Evolutionary conservation across 2,329 filamentous ascomycete species (phyloP).

Genomic region (Penicillium sp.): DNA sequence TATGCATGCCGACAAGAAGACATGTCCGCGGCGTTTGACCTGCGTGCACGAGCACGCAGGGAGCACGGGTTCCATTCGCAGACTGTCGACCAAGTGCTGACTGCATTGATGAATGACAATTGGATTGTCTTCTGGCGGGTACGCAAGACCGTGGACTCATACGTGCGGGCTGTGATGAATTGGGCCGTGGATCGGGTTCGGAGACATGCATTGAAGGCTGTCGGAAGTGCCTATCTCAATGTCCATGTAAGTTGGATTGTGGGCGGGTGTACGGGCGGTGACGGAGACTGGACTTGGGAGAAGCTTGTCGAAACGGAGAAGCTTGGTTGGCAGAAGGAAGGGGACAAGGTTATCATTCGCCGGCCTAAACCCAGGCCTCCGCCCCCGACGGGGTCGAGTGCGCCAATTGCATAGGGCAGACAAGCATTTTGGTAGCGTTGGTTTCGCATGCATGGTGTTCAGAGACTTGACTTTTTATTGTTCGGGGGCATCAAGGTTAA

Average conservation of each 20-base stretch:
- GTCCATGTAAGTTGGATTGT: constrained; percentile 71
- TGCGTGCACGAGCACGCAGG: constrained; percentile 51
- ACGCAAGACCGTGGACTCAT: constrained; percentile 71
- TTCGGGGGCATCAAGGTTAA: not conserved
- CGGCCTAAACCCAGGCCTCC: constrained; percentile 41
- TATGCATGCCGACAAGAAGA: constrained; percentile 79
- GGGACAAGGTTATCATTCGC: constrained; percentile 72
- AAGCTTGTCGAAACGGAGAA: constrained; percentile 65
- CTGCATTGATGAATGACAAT: constrained; percentile 74
- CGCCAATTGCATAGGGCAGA: not conserved
- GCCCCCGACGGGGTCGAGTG: not conserved
- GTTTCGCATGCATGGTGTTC: constrained; percentile 22
- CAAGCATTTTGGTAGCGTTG: constrained; percentile 8
- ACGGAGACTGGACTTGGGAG: constrained; percentile 60
- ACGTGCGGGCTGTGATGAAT: constrained; percentile 75
- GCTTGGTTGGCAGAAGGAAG: constrained; percentile 82
- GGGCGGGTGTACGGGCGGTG: constrained; percentile 48
- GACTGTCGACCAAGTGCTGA: constrained; percentile 67
- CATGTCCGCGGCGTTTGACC: constrained; percentile 67
- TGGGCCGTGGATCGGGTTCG: constrained; percentile 74
- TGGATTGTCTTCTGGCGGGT: constrained; percentile 75
- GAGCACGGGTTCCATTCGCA: constrained; percentile 62
- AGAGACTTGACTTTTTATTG: constrained; percentile 12
- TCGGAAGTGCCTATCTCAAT: constrained; percentile 76
- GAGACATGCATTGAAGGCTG: constrained; percentile 77